Evolutionary conservation across 148 eudicot genomes (phyloP), one percentile per base, ranked within the genome.

Genomic region (Selenicereus undatus): DNA sequence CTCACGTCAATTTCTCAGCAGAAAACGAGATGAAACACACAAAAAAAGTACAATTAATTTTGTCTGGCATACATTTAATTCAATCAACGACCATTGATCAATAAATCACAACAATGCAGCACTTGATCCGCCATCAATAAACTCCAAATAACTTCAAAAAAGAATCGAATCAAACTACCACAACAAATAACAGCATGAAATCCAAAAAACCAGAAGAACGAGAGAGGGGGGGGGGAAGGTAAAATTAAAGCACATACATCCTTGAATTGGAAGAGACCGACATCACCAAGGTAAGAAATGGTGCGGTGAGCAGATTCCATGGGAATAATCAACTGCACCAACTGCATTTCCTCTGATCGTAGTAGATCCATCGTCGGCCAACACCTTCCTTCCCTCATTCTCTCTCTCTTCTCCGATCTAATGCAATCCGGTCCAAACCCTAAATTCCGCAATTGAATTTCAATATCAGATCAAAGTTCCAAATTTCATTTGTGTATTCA

Each of bases 281-380:
- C 91, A 52, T 92, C 91, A 22, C 96, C 93, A 66, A 92, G 89
- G 66, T 90, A 89, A 11, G 93, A 89, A 80, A 92, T 78, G 42
- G 91, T 78, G 11, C 89, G 96, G 78, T 90, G 87, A 78, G 92
- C 91, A 18, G 96, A 88, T 80, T 92, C 93, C 65, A 86, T 74
- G 7, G 93, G 96, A 42, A 92, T 90, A 48, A 92, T 89, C 79
- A 92, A 58, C 50, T 85, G 91, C 58, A 83, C 92, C 74, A 90
- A 80, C 75, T 90, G 91, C 96, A 92, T 92, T 80, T 87, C 82
- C 75, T 92, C 96, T 74, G 96, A 92, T 62, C 93, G 86, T 77
- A 92, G 77, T 51, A 92, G 90, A 90, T 92, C 96, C 96, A 92
- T 92, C 81, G 87, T 76, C 82, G 92, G 88, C 86, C 76, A 81